phyloP scores from a whole-genome alignment of 495 filamentous ascomycete genomes.

The Endocarpon pusillum region DNA sequence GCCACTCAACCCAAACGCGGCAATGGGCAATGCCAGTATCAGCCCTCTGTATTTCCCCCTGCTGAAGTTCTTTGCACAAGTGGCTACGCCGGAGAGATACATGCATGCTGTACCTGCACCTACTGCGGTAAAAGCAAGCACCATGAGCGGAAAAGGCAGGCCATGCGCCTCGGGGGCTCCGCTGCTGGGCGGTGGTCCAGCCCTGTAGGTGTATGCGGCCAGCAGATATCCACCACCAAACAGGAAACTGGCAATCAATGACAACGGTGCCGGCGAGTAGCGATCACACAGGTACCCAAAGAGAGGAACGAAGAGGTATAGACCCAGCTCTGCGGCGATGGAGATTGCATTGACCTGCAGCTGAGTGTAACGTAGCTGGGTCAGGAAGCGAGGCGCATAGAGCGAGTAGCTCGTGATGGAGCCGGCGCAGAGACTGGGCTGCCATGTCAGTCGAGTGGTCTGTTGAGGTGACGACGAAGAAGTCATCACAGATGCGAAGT shows the following conservation, averaged over 20 bases:
- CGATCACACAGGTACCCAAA: conserved; percentile 85
- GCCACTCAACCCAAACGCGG: conserved; percentile 77
- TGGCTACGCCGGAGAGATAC: conserved; percentile 77
- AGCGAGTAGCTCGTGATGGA: conserved; percentile 79
- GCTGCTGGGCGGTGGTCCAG: conserved; percentile 35
- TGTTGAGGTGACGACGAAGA: conserved; percentile 3
- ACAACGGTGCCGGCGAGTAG: conserved; percentile 57
- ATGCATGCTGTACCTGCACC: conserved; percentile 71
- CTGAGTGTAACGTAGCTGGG: conserved; percentile 69
- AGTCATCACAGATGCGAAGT: conserved; percentile 1
- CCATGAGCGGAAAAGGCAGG: conserved; percentile 68
- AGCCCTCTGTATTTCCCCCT: conserved; percentile 72
- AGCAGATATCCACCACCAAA: conserved; percentile 72
- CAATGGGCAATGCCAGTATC: conserved; percentile 80
- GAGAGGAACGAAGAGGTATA: conserved; percentile 81
- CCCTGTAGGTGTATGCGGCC: conserved; percentile 61
- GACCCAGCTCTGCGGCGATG: conserved; percentile 64
- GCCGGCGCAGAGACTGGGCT: conserved; percentile 53
- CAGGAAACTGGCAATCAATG: conserved; percentile 47
- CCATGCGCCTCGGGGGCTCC: conserved; percentile 32
- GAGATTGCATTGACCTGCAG: conserved; percentile 78
- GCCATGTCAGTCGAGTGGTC: too few species aligned
- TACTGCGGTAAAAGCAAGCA: conserved; percentile 61
- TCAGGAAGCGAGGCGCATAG: conserved; percentile 77
- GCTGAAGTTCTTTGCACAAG: conserved; percentile 94